Evolutionary conservation across 2,329 filamentous ascomycete species (phyloP).

Genomic region (Ophiostoma perfectum): DNA sequence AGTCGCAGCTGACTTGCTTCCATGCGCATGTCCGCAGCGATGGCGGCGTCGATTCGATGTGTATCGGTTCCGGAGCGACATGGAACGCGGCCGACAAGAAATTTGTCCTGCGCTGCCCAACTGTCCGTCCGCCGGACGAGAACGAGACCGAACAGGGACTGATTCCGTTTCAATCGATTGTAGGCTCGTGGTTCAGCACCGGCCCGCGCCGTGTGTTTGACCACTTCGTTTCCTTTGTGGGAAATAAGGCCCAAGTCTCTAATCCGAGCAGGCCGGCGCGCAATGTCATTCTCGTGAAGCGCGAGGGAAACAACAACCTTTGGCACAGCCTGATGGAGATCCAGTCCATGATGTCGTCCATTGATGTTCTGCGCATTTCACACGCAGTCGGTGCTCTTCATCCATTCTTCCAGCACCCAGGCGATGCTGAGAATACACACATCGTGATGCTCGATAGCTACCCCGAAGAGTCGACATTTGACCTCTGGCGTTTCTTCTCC

Average conservation of each 20-base stretch:
- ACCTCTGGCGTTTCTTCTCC: conserved; percentile 37
- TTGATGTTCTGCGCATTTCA: conserved; percentile 25
- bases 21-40: conserved; percentile 23
- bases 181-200: conserved; percentile 24
- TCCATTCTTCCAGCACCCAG: conserved; percentile 16
- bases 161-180: conserved; percentile 15
- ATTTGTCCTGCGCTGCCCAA: conserved; percentile 22
- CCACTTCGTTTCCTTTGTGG: conserved; percentile 11
- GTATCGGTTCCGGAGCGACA: conserved; percentile 13
- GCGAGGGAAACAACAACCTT: conserved; percentile 24
- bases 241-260: neutral
- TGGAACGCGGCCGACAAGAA: neutral
- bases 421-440: conserved; percentile 22
- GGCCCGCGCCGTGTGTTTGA: conserved; percentile 22
- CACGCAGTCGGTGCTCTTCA: neutral
- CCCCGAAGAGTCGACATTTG: conserved; percentile 34
- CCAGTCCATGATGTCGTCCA: conserved; percentile 23
- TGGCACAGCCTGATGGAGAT: conserved; percentile 28
- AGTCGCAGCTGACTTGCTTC: conserved; percentile 24
- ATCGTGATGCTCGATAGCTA: conserved; percentile 35
- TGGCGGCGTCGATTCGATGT: conserved; percentile 24
- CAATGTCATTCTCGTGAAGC: conserved; percentile 24
- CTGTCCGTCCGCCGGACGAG: conserved; percentile 4
- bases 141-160: conserved; percentile 21
- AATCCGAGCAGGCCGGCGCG: neutral